phyloP scores from a whole-genome alignment of 352 stramenopile genomes.

The Phytophthora citrophthora region DNA sequence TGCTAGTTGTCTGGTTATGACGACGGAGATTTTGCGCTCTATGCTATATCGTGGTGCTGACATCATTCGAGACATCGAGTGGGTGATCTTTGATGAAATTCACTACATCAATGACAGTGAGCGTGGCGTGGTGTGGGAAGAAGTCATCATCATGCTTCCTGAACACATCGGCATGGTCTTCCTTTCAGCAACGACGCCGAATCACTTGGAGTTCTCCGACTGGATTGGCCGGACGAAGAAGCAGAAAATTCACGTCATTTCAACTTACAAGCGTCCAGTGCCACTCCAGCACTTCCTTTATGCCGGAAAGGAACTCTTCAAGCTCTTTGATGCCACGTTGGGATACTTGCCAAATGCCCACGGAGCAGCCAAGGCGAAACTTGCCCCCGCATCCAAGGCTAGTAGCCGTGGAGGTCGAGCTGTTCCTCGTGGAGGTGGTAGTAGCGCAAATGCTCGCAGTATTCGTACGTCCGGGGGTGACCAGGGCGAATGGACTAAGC shows the following conservation, averaged over 20 bases:
- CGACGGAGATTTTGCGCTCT: slow-evolving; percentile 97
- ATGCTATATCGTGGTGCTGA: slow-evolving; percentile 97
- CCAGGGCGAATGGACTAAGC: slow-evolving; percentile 89
- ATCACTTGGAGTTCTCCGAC: slow-evolving; percentile 98
- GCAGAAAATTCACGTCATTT: slow-evolving; percentile 97
- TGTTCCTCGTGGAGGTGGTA: slow-evolving; percentile 43
- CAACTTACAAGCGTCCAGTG: slow-evolving; percentile 96
- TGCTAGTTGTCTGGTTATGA: slow-evolving; percentile 98
- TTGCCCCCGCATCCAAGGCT: slow-evolving; percentile 57
- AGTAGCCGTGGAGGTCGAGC: slow-evolving; percentile 38
- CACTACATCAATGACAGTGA: slow-evolving; percentile 99
- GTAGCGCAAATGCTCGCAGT: slow-evolving; percentile 49
- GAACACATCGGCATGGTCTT: slow-evolving; percentile 98
- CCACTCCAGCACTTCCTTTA: slow-evolving; percentile 97
- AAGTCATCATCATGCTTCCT: slow-evolving; percentile 98
- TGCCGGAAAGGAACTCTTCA: slow-evolving; percentile 94
- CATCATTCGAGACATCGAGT: slow-evolving; percentile 98
- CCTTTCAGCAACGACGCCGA: slow-evolving; percentile 98
- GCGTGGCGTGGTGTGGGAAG: slow-evolving; percentile 97
- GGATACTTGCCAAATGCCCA: slow-evolving; percentile 68
- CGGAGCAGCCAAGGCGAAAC: slow-evolving; percentile 65
- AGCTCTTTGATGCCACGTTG: slow-evolving; percentile 63
- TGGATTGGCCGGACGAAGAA: slow-evolving; percentile 99
- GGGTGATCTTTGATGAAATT: slow-evolving; percentile 97
- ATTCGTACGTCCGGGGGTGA: slow-evolving; percentile 68